A percentile compares a stretch with the other conserved stretches of the same genome.
These are phyloP conservation scores for Davidsoniella neocaledoniae DNA, from an alignment of 2,329 filamentous ascomycete species.

Conservation along the genomic window DNA sequence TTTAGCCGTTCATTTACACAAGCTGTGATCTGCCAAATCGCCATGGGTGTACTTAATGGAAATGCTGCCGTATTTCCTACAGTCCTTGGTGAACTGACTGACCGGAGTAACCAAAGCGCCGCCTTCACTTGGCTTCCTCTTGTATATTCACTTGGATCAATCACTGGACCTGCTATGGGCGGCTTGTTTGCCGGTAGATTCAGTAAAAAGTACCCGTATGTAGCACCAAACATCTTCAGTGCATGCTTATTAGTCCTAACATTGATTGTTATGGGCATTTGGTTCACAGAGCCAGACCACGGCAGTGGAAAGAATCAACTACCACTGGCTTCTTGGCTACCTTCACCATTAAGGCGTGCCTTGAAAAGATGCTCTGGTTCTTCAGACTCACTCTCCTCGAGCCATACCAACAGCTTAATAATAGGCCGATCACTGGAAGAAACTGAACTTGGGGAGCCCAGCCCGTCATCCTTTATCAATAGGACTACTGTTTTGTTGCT, in stretches of 20 bases:
- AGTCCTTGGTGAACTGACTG: constrained; percentile 85
- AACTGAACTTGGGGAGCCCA: background rate
- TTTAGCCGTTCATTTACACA: constrained; percentile 74
- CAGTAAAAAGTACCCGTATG: constrained; percentile 55
- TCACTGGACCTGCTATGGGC: constrained; percentile 83
- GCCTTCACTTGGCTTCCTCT: constrained; percentile 92
- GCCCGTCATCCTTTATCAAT: constrained; percentile 38
- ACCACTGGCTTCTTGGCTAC: too few species aligned
- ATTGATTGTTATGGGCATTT: constrained; percentile 57
- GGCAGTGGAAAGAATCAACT: background rate
- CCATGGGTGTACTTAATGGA: constrained; percentile 89
- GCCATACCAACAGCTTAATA: background rate
- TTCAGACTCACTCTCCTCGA: background rate
- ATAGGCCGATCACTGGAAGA: background rate
- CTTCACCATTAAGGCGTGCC: too few species aligned
- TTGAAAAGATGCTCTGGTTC: background rate
- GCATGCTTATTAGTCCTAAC: constrained; percentile 56
- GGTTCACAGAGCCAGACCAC: constrained; percentile 59
- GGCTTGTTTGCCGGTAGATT: constrained; percentile 58
- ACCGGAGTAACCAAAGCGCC: constrained; percentile 81
- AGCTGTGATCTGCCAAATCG: constrained; percentile 64
- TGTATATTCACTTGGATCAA: constrained; percentile 87
- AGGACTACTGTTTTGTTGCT: constrained; percentile 70
- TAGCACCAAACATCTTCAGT: constrained; percentile 67
- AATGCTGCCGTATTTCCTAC: constrained; percentile 91